Conservation (phyloP, 1,284 basidiomycete species). For the Abortiporus biennis region DNA sequence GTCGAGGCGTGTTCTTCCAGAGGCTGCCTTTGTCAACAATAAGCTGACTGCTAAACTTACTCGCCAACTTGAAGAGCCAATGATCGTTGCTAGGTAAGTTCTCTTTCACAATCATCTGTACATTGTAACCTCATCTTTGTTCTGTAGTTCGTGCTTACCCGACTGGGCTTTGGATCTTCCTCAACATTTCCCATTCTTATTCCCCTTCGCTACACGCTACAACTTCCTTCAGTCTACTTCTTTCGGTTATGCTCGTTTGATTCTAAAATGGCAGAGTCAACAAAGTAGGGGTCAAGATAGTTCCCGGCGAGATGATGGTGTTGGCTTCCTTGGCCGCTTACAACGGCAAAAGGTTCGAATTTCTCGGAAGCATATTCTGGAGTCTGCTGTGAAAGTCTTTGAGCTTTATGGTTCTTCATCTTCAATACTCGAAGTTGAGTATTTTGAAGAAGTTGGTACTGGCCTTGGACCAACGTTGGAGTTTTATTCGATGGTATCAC, state of each 20-base stretch:
- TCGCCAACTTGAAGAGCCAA: conserved; percentile 96
- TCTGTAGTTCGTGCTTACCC: conserved; percentile 90
- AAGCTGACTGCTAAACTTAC: conserved; percentile 97
- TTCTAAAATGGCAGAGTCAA: conserved; percentile 86
- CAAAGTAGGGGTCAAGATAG: conserved; percentile 68
- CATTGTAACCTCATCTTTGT: conserved; percentile 1
- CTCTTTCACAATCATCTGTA: conserved; percentile 1
- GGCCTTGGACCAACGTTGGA: conserved; percentile 98
- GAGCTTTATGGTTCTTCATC: conserved; percentile 94
- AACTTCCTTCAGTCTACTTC: conserved; percentile 96
- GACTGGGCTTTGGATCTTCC: conserved; percentile 96
- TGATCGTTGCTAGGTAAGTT: conserved; percentile 91
- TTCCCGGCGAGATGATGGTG: conserved; percentile 81
- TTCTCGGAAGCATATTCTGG: conserved; percentile 88
- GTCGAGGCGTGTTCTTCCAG: conserved; percentile 54
- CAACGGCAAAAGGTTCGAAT: conserved; percentile 97
- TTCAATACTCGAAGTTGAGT: conserved; percentile 94
- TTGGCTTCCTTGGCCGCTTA: conserved; percentile 87
- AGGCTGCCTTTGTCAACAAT: conserved; percentile 93
- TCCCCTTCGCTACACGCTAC: conserved; percentile 96
- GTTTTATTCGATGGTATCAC: conserved; percentile 93
- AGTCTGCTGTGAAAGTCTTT: conserved; percentile 97
- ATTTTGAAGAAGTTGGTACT: conserved; percentile 98
- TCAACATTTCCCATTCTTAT: conserved; percentile 94
- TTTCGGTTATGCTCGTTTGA: conserved; percentile 93